Percentiles rank a stretch among this genome's conserved stretches.
Conservation (phyloP, 2,329 filamentous ascomycete species). For the Colletotrichum paranaense region DNA sequence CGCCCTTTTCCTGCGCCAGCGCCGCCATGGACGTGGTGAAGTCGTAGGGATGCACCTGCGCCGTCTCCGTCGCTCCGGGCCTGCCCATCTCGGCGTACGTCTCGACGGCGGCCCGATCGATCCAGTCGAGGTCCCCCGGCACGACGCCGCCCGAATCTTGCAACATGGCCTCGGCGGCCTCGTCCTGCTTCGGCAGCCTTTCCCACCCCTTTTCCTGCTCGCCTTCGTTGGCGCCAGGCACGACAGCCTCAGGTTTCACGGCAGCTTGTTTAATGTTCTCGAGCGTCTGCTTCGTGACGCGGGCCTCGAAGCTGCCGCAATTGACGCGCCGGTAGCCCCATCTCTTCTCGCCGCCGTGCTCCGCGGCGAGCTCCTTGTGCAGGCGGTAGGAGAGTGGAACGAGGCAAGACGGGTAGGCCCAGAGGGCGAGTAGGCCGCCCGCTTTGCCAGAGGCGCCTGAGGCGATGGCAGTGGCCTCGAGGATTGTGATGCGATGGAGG, state of each 20-base stretch:
- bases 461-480: slow-evolving; percentile 88
- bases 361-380: slow-evolving; percentile 84
- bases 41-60: slow-evolving; percentile 92
- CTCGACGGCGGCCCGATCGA: slow-evolving; percentile 73
- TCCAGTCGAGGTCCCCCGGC: slow-evolving; percentile 86
- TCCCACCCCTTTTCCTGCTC: slow-evolving; percentile 63
- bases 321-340: slow-evolving; percentile 90
- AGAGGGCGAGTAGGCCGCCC: slow-evolving; percentile 87
- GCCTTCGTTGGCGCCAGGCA: slow-evolving; percentile 11
- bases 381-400: slow-evolving; percentile 88
- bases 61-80: slow-evolving; percentile 77
- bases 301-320: slow-evolving; percentile 70
- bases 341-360: slow-evolving; percentile 79
- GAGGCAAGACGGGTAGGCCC: slow-evolving; percentile 88
- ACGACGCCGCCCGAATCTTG: slow-evolving; percentile 65
- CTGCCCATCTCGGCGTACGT: slow-evolving; percentile 85
- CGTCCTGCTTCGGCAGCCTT: slow-evolving; percentile 71
- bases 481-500: slow-evolving; percentile 82
- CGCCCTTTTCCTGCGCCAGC: slow-evolving; percentile 77
- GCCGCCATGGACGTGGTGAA: slow-evolving; percentile 89
- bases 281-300: slow-evolving; percentile 49
- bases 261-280: slow-evolving; percentile 42
- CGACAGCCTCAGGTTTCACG: slow-evolving; percentile 28
- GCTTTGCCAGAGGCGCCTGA: slow-evolving; percentile 96
- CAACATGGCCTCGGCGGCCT: slow-evolving; percentile 57